Conservation (phyloP, 1,139 yeast species). For the Blastobotrys indianensis region DNA sequence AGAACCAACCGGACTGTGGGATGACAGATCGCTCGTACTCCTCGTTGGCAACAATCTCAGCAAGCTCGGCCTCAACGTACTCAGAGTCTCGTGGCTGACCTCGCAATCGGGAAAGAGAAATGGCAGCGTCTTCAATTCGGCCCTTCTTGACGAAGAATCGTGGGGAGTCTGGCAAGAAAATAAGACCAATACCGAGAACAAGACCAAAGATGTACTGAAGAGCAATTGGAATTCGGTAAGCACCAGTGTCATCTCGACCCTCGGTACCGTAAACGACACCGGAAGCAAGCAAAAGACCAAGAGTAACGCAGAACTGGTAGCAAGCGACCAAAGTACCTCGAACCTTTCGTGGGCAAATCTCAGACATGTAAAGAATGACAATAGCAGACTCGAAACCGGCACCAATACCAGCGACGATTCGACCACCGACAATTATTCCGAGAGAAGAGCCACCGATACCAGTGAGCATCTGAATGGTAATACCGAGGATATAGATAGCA, state of each 20-base stretch:
- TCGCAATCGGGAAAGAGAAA: slow-evolving; percentile 2
- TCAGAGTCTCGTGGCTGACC: neutral
- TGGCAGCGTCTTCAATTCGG: slow-evolving; percentile 6
- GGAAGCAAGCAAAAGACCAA: slow-evolving; percentile 43
- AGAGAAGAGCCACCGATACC: too few species aligned
- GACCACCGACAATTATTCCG: slow-evolving; percentile 34
- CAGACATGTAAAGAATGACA: slow-evolving; percentile 62
- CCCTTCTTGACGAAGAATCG: slow-evolving; percentile 38
- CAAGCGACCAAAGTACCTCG: slow-evolving; percentile 44
- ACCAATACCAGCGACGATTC: slow-evolving; percentile 57
- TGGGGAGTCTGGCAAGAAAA: slow-evolving; percentile 51
- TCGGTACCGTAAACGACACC: slow-evolving; percentile 30
- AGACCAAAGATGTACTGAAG: slow-evolving; percentile 46
- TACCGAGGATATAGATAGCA: too few species aligned
- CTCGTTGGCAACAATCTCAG: slow-evolving; percentile 6
- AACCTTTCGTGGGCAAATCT: slow-evolving; percentile 51
- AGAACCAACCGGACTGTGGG: slow-evolving; percentile 1
- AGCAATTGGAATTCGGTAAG: slow-evolving; percentile 25
- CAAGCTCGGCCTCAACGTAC: neutral
- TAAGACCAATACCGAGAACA: slow-evolving; percentile 37
- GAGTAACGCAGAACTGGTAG: slow-evolving; percentile 27
- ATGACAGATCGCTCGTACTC: slow-evolving; percentile 9
- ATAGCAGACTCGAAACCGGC: slow-evolving; percentile 61
- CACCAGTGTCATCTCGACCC: neutral
- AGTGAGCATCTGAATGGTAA: too few species aligned